A percentile compares a stretch with the other conserved stretches of the same genome.
These are phyloP conservation scores for Aspergillus pseudoglaucus DNA, from an alignment of 2,329 filamentous ascomycete species.

Conservation along the genomic window DNA sequence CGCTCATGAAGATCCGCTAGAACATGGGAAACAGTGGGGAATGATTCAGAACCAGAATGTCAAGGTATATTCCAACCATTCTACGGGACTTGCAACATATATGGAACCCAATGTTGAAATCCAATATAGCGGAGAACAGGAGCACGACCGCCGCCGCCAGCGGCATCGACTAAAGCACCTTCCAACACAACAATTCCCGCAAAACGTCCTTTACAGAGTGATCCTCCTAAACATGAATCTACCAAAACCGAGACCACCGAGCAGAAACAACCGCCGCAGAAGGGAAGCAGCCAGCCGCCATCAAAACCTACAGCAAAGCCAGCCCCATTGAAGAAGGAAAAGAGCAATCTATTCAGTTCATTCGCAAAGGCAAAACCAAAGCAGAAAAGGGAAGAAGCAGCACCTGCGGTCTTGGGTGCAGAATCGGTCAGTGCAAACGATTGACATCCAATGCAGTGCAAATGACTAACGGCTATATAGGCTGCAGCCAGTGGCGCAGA, in stretches of 20 bases:
- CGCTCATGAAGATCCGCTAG: constrained; percentile 53
- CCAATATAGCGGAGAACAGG: constrained; percentile 41
- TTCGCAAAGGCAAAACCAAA: constrained; percentile 68
- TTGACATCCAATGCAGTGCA: background rate
- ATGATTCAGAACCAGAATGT: constrained; percentile 68
- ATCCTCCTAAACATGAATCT: constrained; percentile 18
- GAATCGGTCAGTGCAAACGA: constrained; percentile 30
- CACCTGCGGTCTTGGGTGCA: constrained; percentile 24
- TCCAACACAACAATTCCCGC: constrained; percentile 31
- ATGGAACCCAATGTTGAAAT: background rate
- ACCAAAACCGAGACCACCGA: constrained; percentile 14
- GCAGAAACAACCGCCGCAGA: constrained; percentile 11
- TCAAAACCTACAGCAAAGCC: constrained; percentile 33
- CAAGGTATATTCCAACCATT: constrained; percentile 34
- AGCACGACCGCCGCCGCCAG: constrained; percentile 26
- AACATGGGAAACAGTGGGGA: constrained; percentile 59
- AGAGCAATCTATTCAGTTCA: constrained; percentile 66
- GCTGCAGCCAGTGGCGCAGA: constrained; percentile 36
- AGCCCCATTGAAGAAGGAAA: constrained; percentile 51
- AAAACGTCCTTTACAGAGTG: constrained; percentile 33
- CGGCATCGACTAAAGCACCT: constrained; percentile 23
- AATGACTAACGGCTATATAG: constrained; percentile 12
- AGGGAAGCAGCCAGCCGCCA: constrained; percentile 23
- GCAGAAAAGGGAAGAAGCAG: constrained; percentile 37
- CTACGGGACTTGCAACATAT: background rate